These are phyloP conservation scores for Escallonia herrerae DNA, from an alignment of 129 eudicot genomes.

Conservation along the genomic window DNA sequence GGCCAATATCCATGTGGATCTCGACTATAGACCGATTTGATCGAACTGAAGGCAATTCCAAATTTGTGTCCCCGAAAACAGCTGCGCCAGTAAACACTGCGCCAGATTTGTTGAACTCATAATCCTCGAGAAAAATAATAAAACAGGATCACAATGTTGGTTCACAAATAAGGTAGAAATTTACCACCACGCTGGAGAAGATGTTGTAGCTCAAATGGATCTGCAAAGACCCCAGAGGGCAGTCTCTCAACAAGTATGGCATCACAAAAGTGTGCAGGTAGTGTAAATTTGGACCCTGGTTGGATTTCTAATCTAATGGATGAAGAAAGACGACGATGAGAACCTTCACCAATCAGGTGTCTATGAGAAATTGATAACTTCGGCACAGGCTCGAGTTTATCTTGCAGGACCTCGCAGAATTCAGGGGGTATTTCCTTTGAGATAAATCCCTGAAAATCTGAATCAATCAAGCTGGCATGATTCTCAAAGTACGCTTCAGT, in stretches of 20 bases:
- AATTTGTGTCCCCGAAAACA: constrained; percentile 80
- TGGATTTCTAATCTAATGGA: constrained; percentile 36
- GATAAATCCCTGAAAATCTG: constrained; percentile 35
- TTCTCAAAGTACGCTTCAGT: constrained; percentile 49
- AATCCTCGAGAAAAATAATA: neutral
- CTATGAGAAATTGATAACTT: constrained; percentile 30
- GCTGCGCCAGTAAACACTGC: constrained; percentile 71
- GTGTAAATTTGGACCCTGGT: constrained; percentile 31
- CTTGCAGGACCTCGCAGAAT: constrained; percentile 14
- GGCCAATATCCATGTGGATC: constrained; percentile 50
- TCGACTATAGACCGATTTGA: constrained; percentile 76
- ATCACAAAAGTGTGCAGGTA: constrained; percentile 37
- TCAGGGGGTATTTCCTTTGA: constrained; percentile 24
- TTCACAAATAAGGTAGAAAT: constrained; percentile 7
- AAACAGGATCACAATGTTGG: neutral
- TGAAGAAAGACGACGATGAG: constrained; percentile 62
- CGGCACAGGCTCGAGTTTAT: constrained; percentile 20
- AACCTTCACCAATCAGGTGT: constrained; percentile 67
- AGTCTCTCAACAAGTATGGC: constrained; percentile 61
- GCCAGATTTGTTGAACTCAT: constrained; percentile 10
- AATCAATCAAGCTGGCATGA: constrained; percentile 37
- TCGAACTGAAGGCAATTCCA: constrained; percentile 69
- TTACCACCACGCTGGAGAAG: constrained; percentile 73
- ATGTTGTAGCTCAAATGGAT: constrained; percentile 86
- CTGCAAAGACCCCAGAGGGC: constrained; percentile 87